Evolutionary conservation across 2,329 filamentous ascomycete genomes (phyloP).

Genomic region (Microcyclospora tardicrescens): DNA sequence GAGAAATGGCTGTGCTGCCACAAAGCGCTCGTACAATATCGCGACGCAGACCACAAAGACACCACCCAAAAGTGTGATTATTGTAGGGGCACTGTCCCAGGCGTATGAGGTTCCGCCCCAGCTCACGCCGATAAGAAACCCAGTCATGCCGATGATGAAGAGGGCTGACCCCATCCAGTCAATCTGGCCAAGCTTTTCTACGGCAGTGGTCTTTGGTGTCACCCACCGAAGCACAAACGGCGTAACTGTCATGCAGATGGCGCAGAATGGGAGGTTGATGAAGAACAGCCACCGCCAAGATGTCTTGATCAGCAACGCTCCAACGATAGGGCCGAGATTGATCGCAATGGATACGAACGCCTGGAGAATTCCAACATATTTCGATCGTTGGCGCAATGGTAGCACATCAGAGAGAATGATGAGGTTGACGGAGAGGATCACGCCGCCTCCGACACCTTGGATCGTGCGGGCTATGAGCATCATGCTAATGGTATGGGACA

Average conservation of each 20-base stretch:
- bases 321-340: slow-evolving; percentile 23
- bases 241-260: slow-evolving; percentile 18
- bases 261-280: slow-evolving; percentile 26
- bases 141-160: slow-evolving; percentile 13
- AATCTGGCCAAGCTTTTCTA: slow-evolving; percentile 10
- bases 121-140: slow-evolving; percentile 20
- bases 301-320: slow-evolving; percentile 14
- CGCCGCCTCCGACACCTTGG: slow-evolving; percentile 36
- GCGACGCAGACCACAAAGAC: slow-evolving; percentile 18
- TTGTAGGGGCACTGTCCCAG: slow-evolving; percentile 24
- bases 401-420: slow-evolving; percentile 32
- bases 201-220: slow-evolving; percentile 16
- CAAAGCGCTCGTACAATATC: slow-evolving; percentile 13
- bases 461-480: slow-evolving; percentile 32
- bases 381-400: slow-evolving; percentile 11
- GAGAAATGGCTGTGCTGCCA: slow-evolving; percentile 16
- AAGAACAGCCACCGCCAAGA: slow-evolving; percentile 27
- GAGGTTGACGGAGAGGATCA: slow-evolving; percentile 30
- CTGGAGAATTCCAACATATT: slow-evolving; percentile 14
- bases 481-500: slow-evolving; percentile 24
- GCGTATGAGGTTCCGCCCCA: slow-evolving; percentile 25
- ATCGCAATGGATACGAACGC: slow-evolving; percentile 21
- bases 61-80: slow-evolving; percentile 23
- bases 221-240: slow-evolving; percentile 40
- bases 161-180: slow-evolving; percentile 15